These are phyloP conservation scores for Lojkania enalia DNA, from an alignment of 2,329 filamentous ascomycete species.

Conservation along the genomic window DNA sequence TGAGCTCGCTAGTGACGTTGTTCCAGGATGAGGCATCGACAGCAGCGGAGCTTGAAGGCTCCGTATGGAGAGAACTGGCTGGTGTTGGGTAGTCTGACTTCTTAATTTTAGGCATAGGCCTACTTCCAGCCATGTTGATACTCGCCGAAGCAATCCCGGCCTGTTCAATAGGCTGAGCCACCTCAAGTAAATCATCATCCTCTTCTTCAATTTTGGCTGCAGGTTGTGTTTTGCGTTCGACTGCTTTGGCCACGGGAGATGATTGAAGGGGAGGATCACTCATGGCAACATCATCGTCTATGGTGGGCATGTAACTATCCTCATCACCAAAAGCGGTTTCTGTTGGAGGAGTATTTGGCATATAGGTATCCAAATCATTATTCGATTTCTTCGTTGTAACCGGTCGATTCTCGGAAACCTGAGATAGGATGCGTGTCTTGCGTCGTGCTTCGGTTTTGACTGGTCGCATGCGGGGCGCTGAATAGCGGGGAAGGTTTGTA, in stretches of 20 bases:
- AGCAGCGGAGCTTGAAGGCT: conserved; percentile 57
- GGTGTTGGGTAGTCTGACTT: conserved; percentile 72
- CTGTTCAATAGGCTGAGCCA: conserved; percentile 73
- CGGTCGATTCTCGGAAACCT: conserved; percentile 56
- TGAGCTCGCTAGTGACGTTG: conserved; percentile 80
- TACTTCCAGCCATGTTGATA: conserved; percentile 82
- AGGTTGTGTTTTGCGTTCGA: conserved; percentile 67
- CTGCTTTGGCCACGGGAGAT: conserved; percentile 79
- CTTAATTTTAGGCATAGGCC: conserved; percentile 72
- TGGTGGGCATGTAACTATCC: conserved; percentile 60
- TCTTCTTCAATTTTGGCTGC: conserved; percentile 68
- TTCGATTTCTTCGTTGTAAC: conserved; percentile 24
- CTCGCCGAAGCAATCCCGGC: conserved; percentile 65
- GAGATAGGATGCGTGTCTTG: conserved; percentile 79
- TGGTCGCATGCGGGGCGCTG: conserved; percentile 60
- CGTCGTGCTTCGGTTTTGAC: conserved; percentile 76
- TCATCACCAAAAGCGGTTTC: conserved; percentile 52
- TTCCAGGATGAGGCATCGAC: conserved; percentile 89
- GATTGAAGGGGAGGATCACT: conserved; percentile 79
- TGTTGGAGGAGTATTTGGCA: conserved; percentile 46
- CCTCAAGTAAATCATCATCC: conserved; percentile 75
- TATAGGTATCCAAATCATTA: conserved; percentile 48
- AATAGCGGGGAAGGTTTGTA: conserved; percentile 64
- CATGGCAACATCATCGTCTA: conserved; percentile 74
- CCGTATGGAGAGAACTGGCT: conserved; percentile 73